Base-by-base conservation (phyloP, 129 eudicot species). In the Tagetes patula region DNA sequence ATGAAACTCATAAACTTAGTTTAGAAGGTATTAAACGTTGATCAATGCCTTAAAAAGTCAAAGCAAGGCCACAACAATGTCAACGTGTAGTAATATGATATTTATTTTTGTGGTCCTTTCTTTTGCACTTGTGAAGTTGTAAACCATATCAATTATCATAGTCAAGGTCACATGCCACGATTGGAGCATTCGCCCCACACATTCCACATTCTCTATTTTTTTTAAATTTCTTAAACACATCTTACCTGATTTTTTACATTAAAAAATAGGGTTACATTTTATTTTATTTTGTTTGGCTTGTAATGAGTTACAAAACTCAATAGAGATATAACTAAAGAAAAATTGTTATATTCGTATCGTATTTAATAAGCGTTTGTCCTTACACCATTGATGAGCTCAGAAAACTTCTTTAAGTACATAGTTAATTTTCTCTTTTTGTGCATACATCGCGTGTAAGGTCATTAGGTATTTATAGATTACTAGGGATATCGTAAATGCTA, bases 91-190 rank as follows among this genome's bases (percentile, higher is more conserved):
- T 37, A 33, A n/a, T 63, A 39, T 63, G 47, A 36, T 13, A 34
- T n/a, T 5, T 38, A 63, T 63, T 39, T 38, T 4, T 63, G 69
- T 63, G 69, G 48, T 63, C 69, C 47, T 63, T 37, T 14, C 34
- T 6, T 6, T 36, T n/a, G 33, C 69, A 63, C 69, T 38, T 39
- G 69, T 63, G 41, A 58, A 58, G 64, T 8, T 53, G 32, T 20
- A 6, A 59, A 59, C 40, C 6, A 33, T 32, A 40, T 59, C 27
- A 20, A 20, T 20, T 20, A 20, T 20, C 13, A 63, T 63, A 39
- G 69, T 63, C 69, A 63, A 37, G 38, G 46, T 63, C 69, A 63
- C 68, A 63, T 63, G 48, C 47, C 68, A 63, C 48, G 33, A 37
- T 2, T 62, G 12, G 33, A 63, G 33, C 32, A 63, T 63, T 39